Base-by-base conservation (phyloP, 371 early-diverging fungal species). In the Basidiobolus meristosporus region DNA sequence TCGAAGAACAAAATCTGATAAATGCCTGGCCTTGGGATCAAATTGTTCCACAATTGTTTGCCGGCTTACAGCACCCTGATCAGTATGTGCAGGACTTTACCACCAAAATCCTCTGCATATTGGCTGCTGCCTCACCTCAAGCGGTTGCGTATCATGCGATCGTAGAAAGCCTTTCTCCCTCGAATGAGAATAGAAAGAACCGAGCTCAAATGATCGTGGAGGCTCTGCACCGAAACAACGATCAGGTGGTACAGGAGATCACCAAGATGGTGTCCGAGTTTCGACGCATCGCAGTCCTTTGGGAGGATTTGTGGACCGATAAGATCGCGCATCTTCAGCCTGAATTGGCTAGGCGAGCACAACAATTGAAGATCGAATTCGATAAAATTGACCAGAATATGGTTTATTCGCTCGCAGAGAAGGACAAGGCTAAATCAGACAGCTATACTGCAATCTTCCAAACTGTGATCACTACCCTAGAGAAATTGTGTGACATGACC, bases 301-400 rank as follows among this genome's bases (percentile, higher is more conserved):
- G 82, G 70, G 86, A 86, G 45, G 89, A 88, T 45, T 50, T 57
- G n/a, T 83, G 84, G 82, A 46, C 69, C 16, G 67, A 78, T 41
- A 64, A 62, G 50, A 69, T 88, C 23, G 60, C 63, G n/a, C 54
- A 62, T 0, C 31, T 82, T n/a, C 65, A 77, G 17, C 53, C 56
- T 33, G 80, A 81, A 33, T 59, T 69, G 0, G 56, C 58, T 43
- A 62, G 57, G 36, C 54, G 72, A 17, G 51, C 73, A 12, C 54
- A 64, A 30, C 65, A 68, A 18, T 51, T 80, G 3, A 61, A 68
- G 19, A 55, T 58, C 18, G 81, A 76, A 4, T 62, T 70, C 1
- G 52, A 77, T 30, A 51, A 60, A 29, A 46, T 57, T 26, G 67
- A 56, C n/a, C 33, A 50, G 9, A 50, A 51, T 16, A 45, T 48